phyloP scores from a whole-genome alignment of 768 basidiomycete genomes.

The Amanita inopinata region DNA sequence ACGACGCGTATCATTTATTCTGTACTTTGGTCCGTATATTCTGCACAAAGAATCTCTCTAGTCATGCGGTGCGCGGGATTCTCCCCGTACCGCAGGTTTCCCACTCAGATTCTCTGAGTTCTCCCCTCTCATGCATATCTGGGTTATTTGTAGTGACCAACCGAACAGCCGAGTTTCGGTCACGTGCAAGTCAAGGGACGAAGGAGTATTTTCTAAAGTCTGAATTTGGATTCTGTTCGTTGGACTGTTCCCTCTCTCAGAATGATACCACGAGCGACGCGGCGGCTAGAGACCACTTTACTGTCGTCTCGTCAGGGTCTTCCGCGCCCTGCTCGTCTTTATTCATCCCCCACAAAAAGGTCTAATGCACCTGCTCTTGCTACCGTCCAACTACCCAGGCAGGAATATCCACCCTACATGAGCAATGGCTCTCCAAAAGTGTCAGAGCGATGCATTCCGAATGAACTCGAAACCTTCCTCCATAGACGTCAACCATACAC shows the following conservation, averaged over 20 bases:
- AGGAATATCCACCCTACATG: slow-evolving; percentile 28
- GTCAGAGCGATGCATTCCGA: slow-evolving; percentile 6
- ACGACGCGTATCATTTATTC: no score
- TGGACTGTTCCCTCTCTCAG: neutral
- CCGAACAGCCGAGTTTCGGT: neutral
- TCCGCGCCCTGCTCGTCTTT: slow-evolving; percentile 60
- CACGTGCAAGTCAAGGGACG: neutral
- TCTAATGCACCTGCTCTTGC: slow-evolving; percentile 45
- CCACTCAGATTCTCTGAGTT: slow-evolving; percentile 45
- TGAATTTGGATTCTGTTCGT: neutral
- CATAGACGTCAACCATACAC: slow-evolving; percentile 38
- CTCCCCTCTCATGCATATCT: slow-evolving; percentile 47
- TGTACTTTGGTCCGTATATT: no score
- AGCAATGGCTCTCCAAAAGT: slow-evolving; percentile 7
- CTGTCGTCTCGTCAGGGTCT: slow-evolving; percentile 59
- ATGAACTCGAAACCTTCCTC: slow-evolving; percentile 44
- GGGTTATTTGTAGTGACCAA: slow-evolving; percentile 27
- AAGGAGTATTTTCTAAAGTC: neutral
- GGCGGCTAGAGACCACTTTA: slow-evolving; percentile 33
- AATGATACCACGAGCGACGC: slow-evolving; percentile 33
- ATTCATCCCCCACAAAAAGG: slow-evolving; percentile 55
- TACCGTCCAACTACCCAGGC: slow-evolving; percentile 26
- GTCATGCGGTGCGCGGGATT: slow-evolving; percentile 18
- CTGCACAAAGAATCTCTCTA: neutral
- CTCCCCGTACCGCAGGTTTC: slow-evolving; percentile 32